Conservation (phyloP, 495 filamentous ascomycete species). For the Hyaloscypha bicolor region DNA sequence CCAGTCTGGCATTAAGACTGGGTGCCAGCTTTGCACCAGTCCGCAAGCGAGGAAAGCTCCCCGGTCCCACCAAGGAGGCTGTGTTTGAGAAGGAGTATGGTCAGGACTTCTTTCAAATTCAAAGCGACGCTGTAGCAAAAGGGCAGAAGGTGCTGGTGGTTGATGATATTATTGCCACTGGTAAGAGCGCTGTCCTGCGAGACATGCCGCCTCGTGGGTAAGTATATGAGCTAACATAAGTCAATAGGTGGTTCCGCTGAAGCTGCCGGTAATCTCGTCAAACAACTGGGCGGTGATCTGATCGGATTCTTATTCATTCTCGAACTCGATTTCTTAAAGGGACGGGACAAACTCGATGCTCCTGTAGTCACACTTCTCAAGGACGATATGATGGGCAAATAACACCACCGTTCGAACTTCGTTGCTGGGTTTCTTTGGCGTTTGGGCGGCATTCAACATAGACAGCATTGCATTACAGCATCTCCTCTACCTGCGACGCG, state of each 20-base stretch:
- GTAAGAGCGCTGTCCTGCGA: conserved; percentile 48
- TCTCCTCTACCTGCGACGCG: conserved; percentile 8
- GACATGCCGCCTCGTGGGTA: background rate
- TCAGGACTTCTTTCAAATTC: conserved; percentile 95
- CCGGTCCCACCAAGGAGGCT: conserved; percentile 81
- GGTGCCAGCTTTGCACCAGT: conserved; percentile 92
- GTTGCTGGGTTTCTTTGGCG: conserved; percentile 21
- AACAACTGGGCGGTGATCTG: conserved; percentile 79
- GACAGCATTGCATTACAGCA: conserved; percentile 27
- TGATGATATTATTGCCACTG: conserved; percentile 98
- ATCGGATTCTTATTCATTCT: conserved; percentile 93
- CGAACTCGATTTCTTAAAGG: conserved; percentile 93
- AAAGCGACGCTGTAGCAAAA: conserved; percentile 77
- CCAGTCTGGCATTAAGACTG: conserved; percentile 81
- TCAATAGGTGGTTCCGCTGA: conserved; percentile 81
- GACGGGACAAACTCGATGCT: conserved; percentile 80
- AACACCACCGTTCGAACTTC: conserved; percentile 4
- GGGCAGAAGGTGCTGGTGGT: conserved; percentile 91
- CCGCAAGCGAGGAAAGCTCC: conserved; percentile 95
- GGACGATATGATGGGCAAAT: conserved; percentile 26
- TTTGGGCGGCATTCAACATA: conserved; percentile 31
- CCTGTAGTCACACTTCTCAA: conserved; percentile 81
- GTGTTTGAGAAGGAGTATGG: conserved; percentile 96
- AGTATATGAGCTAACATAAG: background rate
- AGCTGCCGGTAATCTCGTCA: conserved; percentile 83